phyloP scores from a whole-genome alignment of 352 stramenopile species.

The Phytopythium litorale region DNA sequence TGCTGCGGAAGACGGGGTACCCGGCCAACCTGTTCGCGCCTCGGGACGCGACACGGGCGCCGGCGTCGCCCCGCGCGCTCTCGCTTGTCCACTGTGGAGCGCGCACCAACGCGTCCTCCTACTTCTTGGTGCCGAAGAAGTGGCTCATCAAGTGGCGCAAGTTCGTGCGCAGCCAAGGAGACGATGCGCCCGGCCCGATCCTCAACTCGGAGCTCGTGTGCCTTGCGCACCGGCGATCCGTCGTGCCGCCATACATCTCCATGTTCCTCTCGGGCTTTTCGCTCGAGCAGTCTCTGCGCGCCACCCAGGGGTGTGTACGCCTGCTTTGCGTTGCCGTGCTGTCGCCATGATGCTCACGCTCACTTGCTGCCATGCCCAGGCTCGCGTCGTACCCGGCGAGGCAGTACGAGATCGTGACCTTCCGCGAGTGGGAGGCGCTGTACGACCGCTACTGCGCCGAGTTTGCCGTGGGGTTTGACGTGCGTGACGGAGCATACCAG shows the following conservation, averaged over 20 bases:
- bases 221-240: slow-evolving; percentile 66
- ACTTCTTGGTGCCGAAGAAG: slow-evolving; percentile 84
- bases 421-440: slow-evolving; percentile 77
- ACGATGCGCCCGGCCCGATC: slow-evolving; percentile 65
- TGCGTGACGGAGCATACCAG: slow-evolving; percentile 76
- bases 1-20: slow-evolving; percentile 76
- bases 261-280: slow-evolving; percentile 85
- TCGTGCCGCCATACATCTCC: slow-evolving; percentile 80
- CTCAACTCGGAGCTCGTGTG: slow-evolving; percentile 82
- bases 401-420: slow-evolving; percentile 86
- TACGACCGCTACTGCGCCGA: slow-evolving; percentile 76
- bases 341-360: background rate
- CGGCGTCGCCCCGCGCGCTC: slow-evolving; percentile 24
- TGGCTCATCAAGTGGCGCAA: slow-evolving; percentile 81
- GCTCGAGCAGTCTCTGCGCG: slow-evolving; percentile 70
- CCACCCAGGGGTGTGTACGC: slow-evolving; percentile 59
- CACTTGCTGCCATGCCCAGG: slow-evolving; percentile 17
- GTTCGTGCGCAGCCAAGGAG: slow-evolving; percentile 57
- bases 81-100: slow-evolving; percentile 32
- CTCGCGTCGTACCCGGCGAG: slow-evolving; percentile 43
- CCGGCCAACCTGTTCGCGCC: slow-evolving; percentile 80
- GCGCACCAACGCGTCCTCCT: slow-evolving; percentile 28
- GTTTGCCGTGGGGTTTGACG: slow-evolving; percentile 78
- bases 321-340: background rate
- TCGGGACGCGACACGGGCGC: background rate